These are phyloP conservation scores for Rhodotorula diobovata DNA, from an alignment of 768 basidiomycete species.

Conservation along the genomic window DNA sequence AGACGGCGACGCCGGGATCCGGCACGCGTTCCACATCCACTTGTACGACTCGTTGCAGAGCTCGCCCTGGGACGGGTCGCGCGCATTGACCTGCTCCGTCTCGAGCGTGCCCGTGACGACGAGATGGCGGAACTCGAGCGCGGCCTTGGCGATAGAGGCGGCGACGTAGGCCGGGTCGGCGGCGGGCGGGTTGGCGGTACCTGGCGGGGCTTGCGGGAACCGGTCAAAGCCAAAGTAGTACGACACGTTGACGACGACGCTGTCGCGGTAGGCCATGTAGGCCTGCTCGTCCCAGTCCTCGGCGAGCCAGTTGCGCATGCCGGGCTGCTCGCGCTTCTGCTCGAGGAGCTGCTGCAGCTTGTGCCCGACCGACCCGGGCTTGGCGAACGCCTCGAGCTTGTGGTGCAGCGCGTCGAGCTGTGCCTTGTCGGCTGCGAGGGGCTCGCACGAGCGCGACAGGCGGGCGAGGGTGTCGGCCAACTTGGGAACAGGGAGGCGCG, in stretches of 20 bases:
- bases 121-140: constrained; percentile 73
- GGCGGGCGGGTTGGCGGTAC: not conserved
- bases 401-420: constrained; percentile 52
- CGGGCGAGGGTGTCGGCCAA: constrained; percentile 75
- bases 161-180: constrained; percentile 62
- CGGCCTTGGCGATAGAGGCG: constrained; percentile 75
- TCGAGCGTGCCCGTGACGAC: constrained; percentile 61
- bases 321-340: constrained; percentile 58
- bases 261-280: constrained; percentile 59
- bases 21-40: constrained; percentile 89
- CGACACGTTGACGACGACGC: constrained; percentile 85
- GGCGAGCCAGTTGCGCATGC: constrained; percentile 65
- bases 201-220: constrained; percentile 20
- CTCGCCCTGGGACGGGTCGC: constrained; percentile 60
- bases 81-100: constrained; percentile 57
- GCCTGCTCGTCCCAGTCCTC: constrained; percentile 97
- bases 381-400: constrained; percentile 32
- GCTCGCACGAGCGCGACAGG: constrained; percentile 76
- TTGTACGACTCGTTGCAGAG: constrained; percentile 88
- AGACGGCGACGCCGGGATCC: constrained; percentile 74
- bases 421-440: constrained; percentile 62
- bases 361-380: constrained; percentile 61
- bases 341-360: constrained; percentile 73
- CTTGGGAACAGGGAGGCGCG: constrained; percentile 70
- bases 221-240: constrained; percentile 65